Percentiles rank a stretch among this genome's conserved stretches.
Evolutionary conservation across 2,329 filamentous ascomycete genomes (phyloP).

Genomic region (Pleochaeta shiraiana): DNA sequence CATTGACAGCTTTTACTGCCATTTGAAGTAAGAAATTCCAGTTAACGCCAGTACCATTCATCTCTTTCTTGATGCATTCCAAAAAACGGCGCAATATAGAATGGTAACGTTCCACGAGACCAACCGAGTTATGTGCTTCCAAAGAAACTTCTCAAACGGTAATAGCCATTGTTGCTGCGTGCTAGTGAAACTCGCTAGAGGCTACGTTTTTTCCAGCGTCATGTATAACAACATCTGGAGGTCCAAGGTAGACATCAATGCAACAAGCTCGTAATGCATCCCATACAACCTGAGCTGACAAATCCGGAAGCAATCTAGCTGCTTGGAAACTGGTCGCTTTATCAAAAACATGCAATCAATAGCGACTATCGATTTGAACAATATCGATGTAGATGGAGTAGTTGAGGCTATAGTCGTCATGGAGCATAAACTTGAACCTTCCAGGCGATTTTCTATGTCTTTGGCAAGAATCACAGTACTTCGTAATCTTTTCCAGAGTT

Average conservation of each 20-base stretch:
- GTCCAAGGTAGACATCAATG: neutral
- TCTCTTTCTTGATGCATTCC: neutral
- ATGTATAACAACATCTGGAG: neutral
- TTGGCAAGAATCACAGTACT: neutral
- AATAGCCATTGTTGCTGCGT: neutral
- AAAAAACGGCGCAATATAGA: neutral
- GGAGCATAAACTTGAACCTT: neutral
- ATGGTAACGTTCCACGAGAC: neutral
- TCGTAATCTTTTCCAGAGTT: too few relatives aligned
- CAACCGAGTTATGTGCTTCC: neutral
- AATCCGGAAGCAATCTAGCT: neutral
- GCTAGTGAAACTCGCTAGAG: neutral
- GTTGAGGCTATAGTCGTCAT: conserved; percentile 1
- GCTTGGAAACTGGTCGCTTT: neutral
- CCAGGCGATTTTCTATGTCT: conserved; percentile 2
- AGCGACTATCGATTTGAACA: neutral
- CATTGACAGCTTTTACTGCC: neutral
- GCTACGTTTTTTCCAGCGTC: neutral
- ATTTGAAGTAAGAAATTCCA: neutral
- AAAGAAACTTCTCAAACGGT: neutral
- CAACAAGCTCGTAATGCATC: neutral
- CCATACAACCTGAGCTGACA: neutral
- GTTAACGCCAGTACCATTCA: neutral
- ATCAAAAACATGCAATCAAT: neutral
- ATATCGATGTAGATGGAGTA: neutral